Base-by-base conservation (phyloP, 2,329 filamentous ascomycete genomes). In the Aspergillus japonicus region DNA sequence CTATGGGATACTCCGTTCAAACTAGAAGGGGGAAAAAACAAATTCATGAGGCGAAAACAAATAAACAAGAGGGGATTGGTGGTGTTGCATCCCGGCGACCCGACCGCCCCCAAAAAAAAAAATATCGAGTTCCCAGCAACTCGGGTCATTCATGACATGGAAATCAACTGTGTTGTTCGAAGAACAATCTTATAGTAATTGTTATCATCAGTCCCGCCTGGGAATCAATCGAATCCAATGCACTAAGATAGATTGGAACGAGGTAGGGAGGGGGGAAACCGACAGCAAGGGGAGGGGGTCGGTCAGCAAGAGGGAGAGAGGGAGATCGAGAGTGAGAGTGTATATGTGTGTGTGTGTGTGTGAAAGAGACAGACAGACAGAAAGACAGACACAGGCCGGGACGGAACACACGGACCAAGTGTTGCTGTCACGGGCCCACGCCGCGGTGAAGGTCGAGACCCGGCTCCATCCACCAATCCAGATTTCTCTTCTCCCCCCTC, bases 371-470 rank as follows among this genome's bases (percentile, higher is more conserved):
- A 29, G 16, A 14, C 5, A 44, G 24, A 26, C 24, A 3, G 19
- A 31, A 8, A 12, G 10, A 14, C 11, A 21, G 23, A 23, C 19
- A 29, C 7, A 29, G 7, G 26, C 7, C 26, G 35, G 53, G 60
- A 48, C 39, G 31, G 31, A 50, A 58, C 55, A 62, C 63, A 62
- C 62, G 57, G 58, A 62, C 62, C 60, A 64, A 62, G 58, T 50
- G 60, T 62, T 61, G 64, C 56, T 62, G 52, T 56, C 47, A 54
- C 49, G 54, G 61, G 51, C 52, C 50, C 33, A 52, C 50, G 50
- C 24, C 16, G 39, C 33, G 33, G 10, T 35, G 31, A 33, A 52
- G 58, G 62, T 61, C 62, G 53, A 51, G 62, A 59, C 61, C 60
- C 52, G 24, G 31, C 42, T 12, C 24, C 44, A 44, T 39, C 62